Evolutionary conservation across 257 asterid species (phyloP).

Genomic region (Fraxinus pennsylvanica): DNA sequence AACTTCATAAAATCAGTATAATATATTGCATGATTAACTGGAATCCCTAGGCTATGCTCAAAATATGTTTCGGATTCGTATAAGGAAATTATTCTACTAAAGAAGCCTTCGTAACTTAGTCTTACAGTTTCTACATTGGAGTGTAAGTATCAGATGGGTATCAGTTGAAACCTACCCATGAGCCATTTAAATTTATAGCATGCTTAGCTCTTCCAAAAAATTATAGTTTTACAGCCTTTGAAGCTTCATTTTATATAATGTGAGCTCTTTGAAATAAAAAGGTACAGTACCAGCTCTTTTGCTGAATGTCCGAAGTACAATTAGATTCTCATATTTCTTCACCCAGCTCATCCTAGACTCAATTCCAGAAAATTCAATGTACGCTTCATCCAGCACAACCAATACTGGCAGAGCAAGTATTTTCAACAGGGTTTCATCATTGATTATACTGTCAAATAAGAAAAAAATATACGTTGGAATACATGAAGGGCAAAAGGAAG

Average conservation of each 20-base stretch:
- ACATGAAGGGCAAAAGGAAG: conserved; percentile 9
- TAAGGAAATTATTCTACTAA: not conserved
- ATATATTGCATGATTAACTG: not conserved
- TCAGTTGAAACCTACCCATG: not conserved
- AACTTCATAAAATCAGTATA: not conserved
- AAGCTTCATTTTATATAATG: conserved; percentile 17
- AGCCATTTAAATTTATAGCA: not conserved
- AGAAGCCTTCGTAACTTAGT: not conserved
- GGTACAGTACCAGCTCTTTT: conserved; percentile 80
- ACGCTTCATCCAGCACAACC: conserved; percentile 96
- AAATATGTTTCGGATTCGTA: not conserved
- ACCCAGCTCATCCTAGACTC: conserved; percentile 96
- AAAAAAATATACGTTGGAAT: not conserved
- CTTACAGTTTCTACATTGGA: not conserved
- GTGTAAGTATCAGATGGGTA: not conserved
- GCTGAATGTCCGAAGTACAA: conserved; percentile 96
- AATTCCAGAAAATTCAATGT: conserved; percentile 85
- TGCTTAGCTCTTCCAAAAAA: conserved; percentile 33
- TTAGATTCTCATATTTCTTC: conserved; percentile 88
- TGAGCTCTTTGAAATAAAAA: conserved; percentile 6
- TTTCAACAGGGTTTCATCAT: conserved; percentile 64
- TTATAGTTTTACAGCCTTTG: conserved; percentile 22
- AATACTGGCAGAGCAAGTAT: conserved; percentile 80
- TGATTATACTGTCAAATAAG: conserved; percentile 62
- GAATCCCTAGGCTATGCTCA: not conserved